Base-by-base conservation (phyloP, 2,329 filamentous ascomycete species). In the Cladosporium colombiae region DNA sequence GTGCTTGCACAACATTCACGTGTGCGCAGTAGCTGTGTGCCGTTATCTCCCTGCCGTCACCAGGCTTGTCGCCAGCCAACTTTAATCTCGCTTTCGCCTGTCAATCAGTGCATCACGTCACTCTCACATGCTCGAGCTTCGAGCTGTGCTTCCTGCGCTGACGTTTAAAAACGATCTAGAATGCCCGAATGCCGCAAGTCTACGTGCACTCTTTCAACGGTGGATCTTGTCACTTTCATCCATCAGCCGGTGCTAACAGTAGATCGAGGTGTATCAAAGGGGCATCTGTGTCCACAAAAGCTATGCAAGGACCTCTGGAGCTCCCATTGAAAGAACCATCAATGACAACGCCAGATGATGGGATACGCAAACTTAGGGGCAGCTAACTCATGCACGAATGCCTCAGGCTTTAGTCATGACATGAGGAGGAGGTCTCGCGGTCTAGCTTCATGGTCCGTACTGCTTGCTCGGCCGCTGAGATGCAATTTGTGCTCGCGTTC, bases 81-180 rank as follows among this genome's bases (percentile, higher is more conserved):
- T 55, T 46, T 55, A 31, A 55, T 55, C 52, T 55, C 52, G 52
- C 27, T 53, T 53, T 53, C 16, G 25, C 50, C 50, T 53, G 25
- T 53, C 52, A 13, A n/a, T 33, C 16, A n/a, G n/a, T n/a, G n/a
- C n/a, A 29, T 55, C 52, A 55, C 52, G 52, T 31, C 27, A 31
- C 27, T 29, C 52, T 29, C 52, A 31, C 52, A 55, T 55, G 52
- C 29, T 21, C n/a, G 40, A 44, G 35, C 35, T 40, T 40, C 35
- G 33, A 37, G 33, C 33, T 16, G 11, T 13, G 31, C 33, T 16
- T 31, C 29, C 3, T n/a, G 18, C 18, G 0, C 37, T 44, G 37
- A 44, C 37, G 37, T n/a, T n/a, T 44, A 10, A 8, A 10, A 18
- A n/a, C 37, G 37, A n/a, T 44, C 37, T 44, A n/a, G 37, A 44